These are phyloP conservation scores for Candida insectalens DNA, from an alignment of 805 yeast genomes.

Conservation along the genomic window DNA sequence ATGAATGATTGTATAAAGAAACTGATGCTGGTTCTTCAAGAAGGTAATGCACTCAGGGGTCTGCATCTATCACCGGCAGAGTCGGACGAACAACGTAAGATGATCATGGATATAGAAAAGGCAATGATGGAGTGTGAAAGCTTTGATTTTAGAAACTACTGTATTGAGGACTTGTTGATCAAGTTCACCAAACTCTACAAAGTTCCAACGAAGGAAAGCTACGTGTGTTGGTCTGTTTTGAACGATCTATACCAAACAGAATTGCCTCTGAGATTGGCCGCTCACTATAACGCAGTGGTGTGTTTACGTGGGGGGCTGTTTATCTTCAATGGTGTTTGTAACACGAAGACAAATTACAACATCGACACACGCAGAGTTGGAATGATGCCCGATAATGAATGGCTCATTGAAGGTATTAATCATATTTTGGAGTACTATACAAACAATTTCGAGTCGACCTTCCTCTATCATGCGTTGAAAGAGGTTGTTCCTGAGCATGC, in stretches of 20 bases:
- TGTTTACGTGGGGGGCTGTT: slow-evolving; percentile 44
- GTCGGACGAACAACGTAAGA: slow-evolving; percentile 48
- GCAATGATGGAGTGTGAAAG: slow-evolving; percentile 66
- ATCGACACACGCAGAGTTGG: slow-evolving; percentile 4
- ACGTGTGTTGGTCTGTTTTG: slow-evolving; percentile 65
- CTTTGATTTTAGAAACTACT: slow-evolving; percentile 69
- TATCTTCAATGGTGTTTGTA: slow-evolving; percentile 13
- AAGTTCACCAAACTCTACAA: slow-evolving; percentile 45
- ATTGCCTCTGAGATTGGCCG: slow-evolving; percentile 57
- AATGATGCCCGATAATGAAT: slow-evolving; percentile 2
- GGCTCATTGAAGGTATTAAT: slow-evolving; percentile 11
- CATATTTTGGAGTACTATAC: slow-evolving; percentile 23
- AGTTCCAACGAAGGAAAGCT: slow-evolving; percentile 36
- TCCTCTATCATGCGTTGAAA: slow-evolving; percentile 12
- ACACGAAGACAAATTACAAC: slow-evolving; percentile 4
- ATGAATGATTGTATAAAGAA: slow-evolving; percentile 81
- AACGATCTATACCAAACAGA: slow-evolving; percentile 68
- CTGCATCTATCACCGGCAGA: slow-evolving; percentile 16
- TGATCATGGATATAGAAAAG: slow-evolving; percentile 54
- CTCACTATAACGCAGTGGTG: slow-evolving; percentile 67
- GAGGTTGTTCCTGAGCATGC: slow-evolving; percentile 10
- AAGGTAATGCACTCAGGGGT: slow-evolving; percentile 29
- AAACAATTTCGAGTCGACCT: slow-evolving; percentile 19
- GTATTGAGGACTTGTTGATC: slow-evolving; percentile 57
- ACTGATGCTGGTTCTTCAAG: slow-evolving; percentile 48